These are phyloP conservation scores for Fusarium euwallaceae DNA, from an alignment of 2,329 filamentous ascomycete species.

Conservation along the genomic window DNA sequence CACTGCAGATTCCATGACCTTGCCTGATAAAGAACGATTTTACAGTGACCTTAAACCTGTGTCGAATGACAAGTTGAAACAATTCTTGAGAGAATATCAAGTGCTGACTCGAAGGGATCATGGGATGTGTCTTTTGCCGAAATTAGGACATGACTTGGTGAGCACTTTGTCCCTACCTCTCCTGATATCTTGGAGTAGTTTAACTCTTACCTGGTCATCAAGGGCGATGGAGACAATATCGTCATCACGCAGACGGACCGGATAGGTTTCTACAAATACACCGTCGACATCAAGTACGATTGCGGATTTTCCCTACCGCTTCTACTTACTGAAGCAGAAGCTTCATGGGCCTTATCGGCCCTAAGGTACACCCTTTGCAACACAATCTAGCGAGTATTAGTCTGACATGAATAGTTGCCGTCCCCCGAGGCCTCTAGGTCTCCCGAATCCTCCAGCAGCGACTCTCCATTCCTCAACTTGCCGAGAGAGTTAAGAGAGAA, in stretches of 20 bases:
- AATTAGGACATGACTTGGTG: background rate
- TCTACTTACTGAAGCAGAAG: background rate
- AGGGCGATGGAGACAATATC: background rate
- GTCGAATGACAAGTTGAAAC: background rate
- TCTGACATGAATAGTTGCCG: background rate
- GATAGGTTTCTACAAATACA: background rate
- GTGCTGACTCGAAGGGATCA: background rate
- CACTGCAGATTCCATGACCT: background rate
- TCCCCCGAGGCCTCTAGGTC: background rate
- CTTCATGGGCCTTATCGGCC: background rate
- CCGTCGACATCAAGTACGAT: background rate
- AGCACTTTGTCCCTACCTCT: background rate
- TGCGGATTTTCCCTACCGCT: background rate
- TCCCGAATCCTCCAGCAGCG: background rate
- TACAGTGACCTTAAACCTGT: slow-evolving; percentile 9
- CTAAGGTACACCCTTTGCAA: background rate
- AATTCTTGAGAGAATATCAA: background rate
- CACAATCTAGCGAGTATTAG: background rate
- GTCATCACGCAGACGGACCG: background rate
- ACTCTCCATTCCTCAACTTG: background rate
- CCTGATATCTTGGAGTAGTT: background rate
- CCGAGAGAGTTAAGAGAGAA: slow-evolving; percentile 20
- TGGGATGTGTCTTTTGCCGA: background rate
- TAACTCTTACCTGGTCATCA: background rate
- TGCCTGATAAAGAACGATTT: background rate